Evolutionary conservation across 768 basidiomycete species (phyloP), one percentile per base, ranked within the genome.

Genomic region (Strobilomyces echinocephalus): DNA sequence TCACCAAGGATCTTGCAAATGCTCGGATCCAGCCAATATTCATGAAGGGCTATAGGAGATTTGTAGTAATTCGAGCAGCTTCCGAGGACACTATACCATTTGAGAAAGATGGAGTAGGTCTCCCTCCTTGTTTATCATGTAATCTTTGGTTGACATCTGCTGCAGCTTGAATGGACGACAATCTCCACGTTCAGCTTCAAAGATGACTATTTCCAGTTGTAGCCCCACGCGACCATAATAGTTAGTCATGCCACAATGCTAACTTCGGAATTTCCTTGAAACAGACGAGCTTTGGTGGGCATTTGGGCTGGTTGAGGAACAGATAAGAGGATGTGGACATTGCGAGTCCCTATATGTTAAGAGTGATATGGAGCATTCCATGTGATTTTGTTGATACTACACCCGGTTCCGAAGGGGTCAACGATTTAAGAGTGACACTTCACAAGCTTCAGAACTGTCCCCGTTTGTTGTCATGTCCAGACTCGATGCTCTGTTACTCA

Each of bases 1-100:
- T 88, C 39, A 63, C 69, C 3, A 64, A 69, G 16, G 81, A 85
- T 57, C 61, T 89, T 58, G 54, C 63, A 26, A 61, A 59, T 38
- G 79, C 88, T 74, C 84, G 86, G 59, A 66, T 69, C 41, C 86
- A 89, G 55, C 85, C 84, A n/a, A 67, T 60, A 21, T 72, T 88
- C 34, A 82, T 85, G 79, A 69, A 74, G 44, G 61, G 73, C 30
- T 83, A 84, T 61, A 79, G 88, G 26, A 79, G 88, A 26, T 90
- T 79, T 67, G 80, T 87, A 11, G 74, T 87, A 1, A 69, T 91
- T 35, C 75, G 64, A 60, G 71, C 72, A 45, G 62, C 69, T 41
- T 66, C 63, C 33, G 72, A 77, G 57, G 55, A 51, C 11, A 53
- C 55, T 30, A 54, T 62, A 38, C 50, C 60, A 48, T 56, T 50